Base-by-base conservation (phyloP, 768 basidiomycete species). In the Termitomyces sp. region DNA sequence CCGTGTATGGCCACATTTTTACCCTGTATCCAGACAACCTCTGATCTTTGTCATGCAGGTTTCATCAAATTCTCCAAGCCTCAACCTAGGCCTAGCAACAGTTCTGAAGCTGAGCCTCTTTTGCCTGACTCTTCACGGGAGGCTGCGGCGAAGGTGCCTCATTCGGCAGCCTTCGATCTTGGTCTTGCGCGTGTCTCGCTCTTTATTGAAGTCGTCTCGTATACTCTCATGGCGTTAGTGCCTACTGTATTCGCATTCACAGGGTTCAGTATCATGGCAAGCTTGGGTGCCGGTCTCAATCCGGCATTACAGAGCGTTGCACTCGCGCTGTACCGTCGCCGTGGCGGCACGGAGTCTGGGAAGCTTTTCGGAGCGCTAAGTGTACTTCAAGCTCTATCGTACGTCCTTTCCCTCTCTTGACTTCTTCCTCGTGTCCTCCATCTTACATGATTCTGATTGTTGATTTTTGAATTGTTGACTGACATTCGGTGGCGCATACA, bases 351-450 rank as follows among this genome's bases (percentile, higher is more conserved):
- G 14, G 89, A 93, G 65, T 75, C 79, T 13, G 94, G 93, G 3
- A 79, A 76, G 64, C 75, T 97, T 18, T 95, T 94, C 65, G 94
- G 92, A 13, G 92, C 85, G 4, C 63, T 95, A 57, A 85, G 87
- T 56, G 89, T 95, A 30, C 62, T 93, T 4, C 83, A 89, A 60
- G 84, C 88, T 5, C 66, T 93, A 10, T 78, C 85, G 84, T 87
- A 59, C 16, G 73, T 71, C 14, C 32, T 43, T 45, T 43, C 37
- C 20, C 30, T 30, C 44, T 46, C 9, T 7, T 42, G 20, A 22
- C 42, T 20, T 44, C 27, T 30, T 34, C 26, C 6, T 37, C 16
- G 39, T 16, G 18, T 20, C 36, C n/a, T 48, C 37, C 10, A 56
- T 52, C 52, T 18, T 12, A n/a, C n/a, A n/a, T n/a, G n/a, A n/a